Conservation (phyloP, 78 protist species). For the Pelomyxa schiedti region DNA sequence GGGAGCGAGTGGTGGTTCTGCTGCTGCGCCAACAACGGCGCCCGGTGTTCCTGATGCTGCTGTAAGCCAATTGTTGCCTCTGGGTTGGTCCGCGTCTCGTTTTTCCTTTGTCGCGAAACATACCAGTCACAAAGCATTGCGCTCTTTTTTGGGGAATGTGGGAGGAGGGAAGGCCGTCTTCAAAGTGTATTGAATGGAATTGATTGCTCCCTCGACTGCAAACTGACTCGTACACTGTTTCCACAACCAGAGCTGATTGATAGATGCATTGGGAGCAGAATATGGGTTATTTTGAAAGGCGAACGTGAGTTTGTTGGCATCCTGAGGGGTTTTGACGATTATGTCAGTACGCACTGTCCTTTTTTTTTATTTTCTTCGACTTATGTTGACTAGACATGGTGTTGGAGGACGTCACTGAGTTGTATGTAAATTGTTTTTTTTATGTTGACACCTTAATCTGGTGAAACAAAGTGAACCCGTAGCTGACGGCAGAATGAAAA, state of each 20-base stretch:
- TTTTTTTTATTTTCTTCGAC: not conserved
- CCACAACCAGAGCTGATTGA: slow-evolving; percentile 27
- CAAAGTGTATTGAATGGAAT: too few species aligned
- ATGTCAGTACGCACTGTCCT: slow-evolving; percentile 2
- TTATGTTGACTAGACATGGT: slow-evolving; percentile 14
- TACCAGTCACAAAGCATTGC: too few species aligned
- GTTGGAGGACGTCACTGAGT: slow-evolving; percentile 31
- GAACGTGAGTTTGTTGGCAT: slow-evolving; percentile 36
- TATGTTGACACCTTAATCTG: not conserved
- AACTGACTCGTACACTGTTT: too few species aligned
- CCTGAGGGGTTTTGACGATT: slow-evolving; percentile 39
- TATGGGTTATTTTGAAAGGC: slow-evolving; percentile 20
- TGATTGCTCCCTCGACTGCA: too few species aligned
- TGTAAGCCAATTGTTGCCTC: too few species aligned
- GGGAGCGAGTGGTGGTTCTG: too few species aligned
- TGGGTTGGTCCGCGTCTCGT: too few species aligned
- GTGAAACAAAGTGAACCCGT: slow-evolving; percentile 30
- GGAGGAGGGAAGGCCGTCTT: too few species aligned
- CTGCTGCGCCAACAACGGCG: too few species aligned
- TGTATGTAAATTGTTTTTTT: not conserved
- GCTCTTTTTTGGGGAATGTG: too few species aligned
- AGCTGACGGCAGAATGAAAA: slow-evolving; percentile 28
- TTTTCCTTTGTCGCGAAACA: too few species aligned
- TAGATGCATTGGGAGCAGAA: slow-evolving; percentile 25
- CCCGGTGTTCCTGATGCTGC: too few species aligned